Evolutionary conservation across 805 yeast genomes (phyloP), one percentile per base, ranked within the genome.

Genomic region (Myxozyma vanderwaltii): DNA sequence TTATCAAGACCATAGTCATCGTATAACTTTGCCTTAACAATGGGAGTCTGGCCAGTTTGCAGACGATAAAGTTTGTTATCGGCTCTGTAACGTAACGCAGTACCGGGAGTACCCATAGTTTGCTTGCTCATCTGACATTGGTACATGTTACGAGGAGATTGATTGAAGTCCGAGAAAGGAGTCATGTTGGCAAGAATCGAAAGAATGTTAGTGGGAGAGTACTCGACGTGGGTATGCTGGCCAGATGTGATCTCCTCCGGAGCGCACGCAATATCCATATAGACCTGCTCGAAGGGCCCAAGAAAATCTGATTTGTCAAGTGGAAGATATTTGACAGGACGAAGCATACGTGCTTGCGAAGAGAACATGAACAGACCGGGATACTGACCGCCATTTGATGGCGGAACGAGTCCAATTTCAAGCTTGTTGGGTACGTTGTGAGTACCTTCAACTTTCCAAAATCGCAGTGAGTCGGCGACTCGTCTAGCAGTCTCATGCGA

Each of bases 71-170:
- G 77, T 74, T 92, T 94, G 78, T 94, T 94, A 75, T 94, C 99
- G 0, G 96, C 88, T 75, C 99, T 83, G 74, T 91, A 96, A 46
- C 79, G 82, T 55, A 92, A 79, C 0, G 96, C 98, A 64, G 94
- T 96, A 77, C 98, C 98, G 7, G 99, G 99, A 3, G 99, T 94
- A 76, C 99, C 99, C 99, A 94, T 94, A 21, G 99, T 92, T 79
- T 94, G 99, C 78, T 94, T 94, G 84, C 97, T 98, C 99, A 94
- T 94, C 81, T 94, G 99, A 78, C 99, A 94, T 79, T 94, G 99
- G 75, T 94, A 94, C 98, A 94, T 94, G 75, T 94, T 94, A 84
- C 99, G 88, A 71, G 99, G 99, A 27, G 97, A 91, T 79, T 94
- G 99, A 76, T 94, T 94, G 79, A 94, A 94, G 75, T 94, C 99